Evolutionary conservation across 2,329 filamentous ascomycete species (phyloP).

Genomic region (Blumeria hordei): DNA sequence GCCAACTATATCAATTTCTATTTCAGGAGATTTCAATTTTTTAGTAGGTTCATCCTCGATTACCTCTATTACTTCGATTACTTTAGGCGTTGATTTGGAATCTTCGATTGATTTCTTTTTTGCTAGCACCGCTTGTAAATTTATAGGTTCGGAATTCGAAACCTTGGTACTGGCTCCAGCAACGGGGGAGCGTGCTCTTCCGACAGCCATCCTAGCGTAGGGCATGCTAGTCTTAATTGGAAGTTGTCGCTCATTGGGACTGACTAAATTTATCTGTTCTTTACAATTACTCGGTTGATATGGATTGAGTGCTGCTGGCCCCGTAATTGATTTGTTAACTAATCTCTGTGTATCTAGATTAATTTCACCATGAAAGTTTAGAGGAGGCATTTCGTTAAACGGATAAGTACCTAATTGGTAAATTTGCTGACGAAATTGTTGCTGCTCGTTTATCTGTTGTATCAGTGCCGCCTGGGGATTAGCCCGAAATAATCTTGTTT

Average conservation of each 20-base stretch:
- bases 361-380: neutral
- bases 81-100: too few relatives aligned
- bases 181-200: neutral
- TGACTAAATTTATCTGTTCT: neutral
- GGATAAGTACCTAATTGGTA: neutral
- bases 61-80: too few relatives aligned
- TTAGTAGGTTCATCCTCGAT: too few relatives aligned
- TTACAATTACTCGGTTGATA: neutral
- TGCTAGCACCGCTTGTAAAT: too few relatives aligned
- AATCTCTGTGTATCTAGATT: neutral
- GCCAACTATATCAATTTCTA: neutral
- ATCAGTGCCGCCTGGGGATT: neutral
- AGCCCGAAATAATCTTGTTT: slow-evolving; percentile 2
- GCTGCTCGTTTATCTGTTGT: neutral
- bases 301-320: neutral
- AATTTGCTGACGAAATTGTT: neutral
- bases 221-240: neutral
- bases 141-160: neutral
- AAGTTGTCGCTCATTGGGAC: neutral
- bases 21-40: neutral
- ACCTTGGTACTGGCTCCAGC: slow-evolving; percentile 1
- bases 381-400: neutral
- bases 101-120: too few relatives aligned
- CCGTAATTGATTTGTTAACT: neutral
- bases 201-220: neutral